Conservation (phyloP, 257 asterid species). For the Solanum tacnaense region DNA sequence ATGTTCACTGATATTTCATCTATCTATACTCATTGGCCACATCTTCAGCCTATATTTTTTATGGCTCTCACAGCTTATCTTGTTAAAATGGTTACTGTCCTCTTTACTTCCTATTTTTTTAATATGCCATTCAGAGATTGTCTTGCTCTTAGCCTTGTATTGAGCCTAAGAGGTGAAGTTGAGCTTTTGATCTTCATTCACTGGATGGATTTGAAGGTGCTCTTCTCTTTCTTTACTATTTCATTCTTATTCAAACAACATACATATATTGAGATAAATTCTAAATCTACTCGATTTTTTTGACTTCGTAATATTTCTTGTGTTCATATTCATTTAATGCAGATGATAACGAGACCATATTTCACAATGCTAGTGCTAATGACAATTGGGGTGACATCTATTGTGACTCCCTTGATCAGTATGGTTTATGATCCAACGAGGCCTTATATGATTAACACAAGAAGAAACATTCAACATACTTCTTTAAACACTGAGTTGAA, state of each 20-base stretch:
- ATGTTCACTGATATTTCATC: conserved; percentile 28
- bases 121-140: conserved; percentile 49
- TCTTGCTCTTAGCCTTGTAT: conserved; percentile 47
- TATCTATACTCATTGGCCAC: conserved; percentile 33
- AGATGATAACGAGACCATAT: conserved; percentile 44
- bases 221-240: background rate
- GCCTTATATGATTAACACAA: conserved; percentile 63
- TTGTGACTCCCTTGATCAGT: conserved; percentile 48
- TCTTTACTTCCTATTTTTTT: conserved; percentile 24
- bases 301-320: background rate
- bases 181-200: conserved; percentile 60
- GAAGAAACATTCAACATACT: conserved; percentile 62
- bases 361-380: conserved; percentile 44
- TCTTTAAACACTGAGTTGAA: conserved; percentile 40
- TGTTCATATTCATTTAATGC: conserved; percentile 2
- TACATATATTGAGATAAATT: background rate
- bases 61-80: conserved; percentile 24
- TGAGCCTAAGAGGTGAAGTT: conserved; percentile 71
- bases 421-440: conserved; percentile 58
- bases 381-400: conserved; percentile 28
- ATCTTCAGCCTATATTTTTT: conserved; percentile 30
- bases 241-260: background rate
- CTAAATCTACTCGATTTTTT: background rate
- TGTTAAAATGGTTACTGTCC: conserved; percentile 29
- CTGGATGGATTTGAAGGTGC: conserved; percentile 60